Conservation (phyloP, 768 basidiomycete genomes). For the Kwoniella dendrophila region DNA sequence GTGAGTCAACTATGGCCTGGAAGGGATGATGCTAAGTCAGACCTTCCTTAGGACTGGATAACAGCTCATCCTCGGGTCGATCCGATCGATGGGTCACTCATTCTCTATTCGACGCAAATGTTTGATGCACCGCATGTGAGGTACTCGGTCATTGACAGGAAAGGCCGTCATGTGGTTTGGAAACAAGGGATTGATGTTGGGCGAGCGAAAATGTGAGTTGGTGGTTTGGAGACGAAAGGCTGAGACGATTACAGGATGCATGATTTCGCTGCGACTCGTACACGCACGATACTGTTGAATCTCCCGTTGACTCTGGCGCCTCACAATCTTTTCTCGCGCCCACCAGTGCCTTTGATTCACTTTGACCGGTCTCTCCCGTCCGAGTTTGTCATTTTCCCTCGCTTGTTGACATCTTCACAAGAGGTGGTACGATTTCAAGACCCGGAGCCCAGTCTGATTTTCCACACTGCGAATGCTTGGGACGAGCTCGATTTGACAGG, state of each 20-base stretch:
- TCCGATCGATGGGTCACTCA: slow-evolving; percentile 49
- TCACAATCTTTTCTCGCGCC: slow-evolving; percentile 49
- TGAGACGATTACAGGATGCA: slow-evolving; percentile 54
- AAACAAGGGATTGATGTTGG: slow-evolving; percentile 51
- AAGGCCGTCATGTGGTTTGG: slow-evolving; percentile 51
- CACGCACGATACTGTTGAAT: slow-evolving; percentile 57
- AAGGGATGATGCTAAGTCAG: slow-evolving; percentile 57
- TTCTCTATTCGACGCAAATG: slow-evolving; percentile 54
- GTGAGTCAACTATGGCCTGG: slow-evolving; percentile 20
- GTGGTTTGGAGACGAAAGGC: not conserved
- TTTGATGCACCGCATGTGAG: slow-evolving; percentile 47
- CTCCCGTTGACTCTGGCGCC: slow-evolving; percentile 57
- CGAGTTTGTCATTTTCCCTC: slow-evolving; percentile 57
- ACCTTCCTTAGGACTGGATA: slow-evolving; percentile 72
- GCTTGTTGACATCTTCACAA: slow-evolving; percentile 32
- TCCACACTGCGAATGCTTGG: slow-evolving; percentile 58
- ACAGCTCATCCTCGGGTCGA: slow-evolving; percentile 80
- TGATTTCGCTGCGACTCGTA: slow-evolving; percentile 57
- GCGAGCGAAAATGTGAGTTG: slow-evolving; percentile 49
- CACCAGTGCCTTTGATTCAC: slow-evolving; percentile 54
- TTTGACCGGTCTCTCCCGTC: slow-evolving; percentile 53
- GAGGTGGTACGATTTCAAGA: slow-evolving; percentile 51
- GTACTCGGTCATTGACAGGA: slow-evolving; percentile 51
- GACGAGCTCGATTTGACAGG: slow-evolving; percentile 44
- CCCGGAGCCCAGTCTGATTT: slow-evolving; percentile 56